Evolutionary conservation across 2,329 filamentous ascomycete genomes (phyloP), one percentile per base, ranked within the genome.

Genomic region (Penicillium palitans): DNA sequence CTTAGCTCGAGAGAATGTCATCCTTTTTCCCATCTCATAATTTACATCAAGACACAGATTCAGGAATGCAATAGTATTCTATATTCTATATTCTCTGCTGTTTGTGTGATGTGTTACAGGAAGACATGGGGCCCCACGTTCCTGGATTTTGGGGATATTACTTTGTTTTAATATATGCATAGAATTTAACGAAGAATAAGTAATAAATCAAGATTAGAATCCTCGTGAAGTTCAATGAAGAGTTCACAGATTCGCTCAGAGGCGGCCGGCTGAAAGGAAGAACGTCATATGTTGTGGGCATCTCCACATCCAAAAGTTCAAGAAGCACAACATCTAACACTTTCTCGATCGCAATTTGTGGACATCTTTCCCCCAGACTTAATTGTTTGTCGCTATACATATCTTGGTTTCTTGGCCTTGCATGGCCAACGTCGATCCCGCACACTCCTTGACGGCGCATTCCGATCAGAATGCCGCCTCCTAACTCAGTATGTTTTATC

Each of bases 401-500:
- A 48, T 49, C 13, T 35, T 49, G 4, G 4, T 41, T 6, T 24
- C 45, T 50, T 57, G 33, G 25, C 57, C 37, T 21, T 48, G 51
- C 35, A 59, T 54, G 60, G 55, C 58, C 57, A 33, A 35, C 39
- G 52, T 56, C 47, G 45, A 54, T 49, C 46, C 46, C 21, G 50
- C 29, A 56, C 19, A 59, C 47, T 39, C 47, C 47, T 57, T 46
- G 42, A 56, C 47, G 56, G 59, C 55, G 52, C 49, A 62, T 60
- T 59, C 57, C 50, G 55, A 61, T 65, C 62, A 61, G 33, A 25
- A 53, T 53, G 51, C 51, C 52, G 63, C 77, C 77, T 63, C 74
- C 71, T 63, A 79, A 78, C 68, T 73, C 76, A 65, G 77, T 79
- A 75, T 61, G 76, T 69, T 57, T 55, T 35, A 54, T 57, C 54